Evolutionary conservation across 768 basidiomycete species (phyloP).

Genomic region (Mycena rosella): DNA sequence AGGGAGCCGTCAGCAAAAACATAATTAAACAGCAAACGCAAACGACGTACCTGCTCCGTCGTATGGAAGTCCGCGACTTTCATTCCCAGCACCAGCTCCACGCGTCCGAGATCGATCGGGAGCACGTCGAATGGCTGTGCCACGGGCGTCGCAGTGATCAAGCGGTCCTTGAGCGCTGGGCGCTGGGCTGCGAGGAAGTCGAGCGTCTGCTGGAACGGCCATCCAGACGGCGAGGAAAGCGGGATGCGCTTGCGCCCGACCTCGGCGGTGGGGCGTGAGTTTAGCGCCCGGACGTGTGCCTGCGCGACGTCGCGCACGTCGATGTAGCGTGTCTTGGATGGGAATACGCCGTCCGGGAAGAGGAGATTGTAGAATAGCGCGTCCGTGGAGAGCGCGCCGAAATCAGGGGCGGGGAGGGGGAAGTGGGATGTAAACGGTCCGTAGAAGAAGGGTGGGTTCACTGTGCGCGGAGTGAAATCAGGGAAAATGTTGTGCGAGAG

Average conservation of each 20-base stretch:
- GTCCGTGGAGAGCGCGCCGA: too few relatives aligned
- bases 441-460: constrained; percentile 54
- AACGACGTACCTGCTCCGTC: too few relatives aligned
- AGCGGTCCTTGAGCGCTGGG: constrained; percentile 49
- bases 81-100: constrained; percentile 22
- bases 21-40: too few relatives aligned
- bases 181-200: constrained; percentile 43
- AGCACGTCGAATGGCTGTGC: constrained; percentile 33
- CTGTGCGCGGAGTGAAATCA: constrained; percentile 43
- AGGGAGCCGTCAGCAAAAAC: too few relatives aligned
- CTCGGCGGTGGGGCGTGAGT: constrained; percentile 38
- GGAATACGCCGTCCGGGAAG: too few relatives aligned
- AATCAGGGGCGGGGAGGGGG: constrained; percentile 23
- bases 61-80: too few relatives aligned
- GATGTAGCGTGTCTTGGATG: too few relatives aligned
- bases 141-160: constrained; percentile 30
- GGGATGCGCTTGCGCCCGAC: constrained; percentile 50
- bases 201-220: constrained; percentile 36
- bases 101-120: constrained; percentile 45
- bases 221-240: constrained; percentile 45
- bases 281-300: constrained; percentile 50
- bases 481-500: neutral
- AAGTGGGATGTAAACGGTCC: constrained; percentile 47
- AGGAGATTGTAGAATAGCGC: too few relatives aligned
- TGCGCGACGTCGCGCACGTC: constrained; percentile 50